A percentile compares a stretch with the other conserved stretches of the same genome.
Evolutionary conservation across 2,329 filamentous ascomycete species (phyloP).

Genomic region (Myriangium duriaei): DNA sequence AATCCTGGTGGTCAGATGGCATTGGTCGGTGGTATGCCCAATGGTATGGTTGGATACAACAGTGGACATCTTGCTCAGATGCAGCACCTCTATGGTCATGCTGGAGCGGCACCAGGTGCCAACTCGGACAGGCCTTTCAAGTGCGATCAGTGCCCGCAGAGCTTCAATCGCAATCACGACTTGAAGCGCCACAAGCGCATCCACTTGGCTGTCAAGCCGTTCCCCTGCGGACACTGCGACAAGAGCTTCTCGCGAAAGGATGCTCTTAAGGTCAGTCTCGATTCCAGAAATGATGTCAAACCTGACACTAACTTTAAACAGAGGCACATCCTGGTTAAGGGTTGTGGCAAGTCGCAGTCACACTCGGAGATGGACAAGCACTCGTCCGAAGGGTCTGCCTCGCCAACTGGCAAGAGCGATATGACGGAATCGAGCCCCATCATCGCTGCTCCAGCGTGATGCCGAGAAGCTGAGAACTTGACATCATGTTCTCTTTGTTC

Average conservation of each 20-base stretch:
- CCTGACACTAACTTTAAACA: slow-evolving; percentile 22
- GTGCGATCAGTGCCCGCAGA: slow-evolving; percentile 83
- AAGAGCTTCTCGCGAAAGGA: slow-evolving; percentile 97
- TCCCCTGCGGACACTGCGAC: slow-evolving; percentile 79
- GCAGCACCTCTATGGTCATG: slow-evolving; percentile 46
- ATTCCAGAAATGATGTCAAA: neutral
- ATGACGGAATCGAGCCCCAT: slow-evolving; percentile 20
- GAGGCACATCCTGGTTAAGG: slow-evolving; percentile 57
- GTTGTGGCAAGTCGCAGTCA: slow-evolving; percentile 44
- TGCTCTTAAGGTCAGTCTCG: slow-evolving; percentile 70
- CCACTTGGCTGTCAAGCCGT: slow-evolving; percentile 89
- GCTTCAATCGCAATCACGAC: slow-evolving; percentile 94
- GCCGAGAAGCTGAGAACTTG: slow-evolving; percentile 3
- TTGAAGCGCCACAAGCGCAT: slow-evolving; percentile 92
- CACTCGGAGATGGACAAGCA: slow-evolving; percentile 23
- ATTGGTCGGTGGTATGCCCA: slow-evolving; percentile 49
- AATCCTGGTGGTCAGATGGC: slow-evolving; percentile 61
- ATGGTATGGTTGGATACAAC: slow-evolving; percentile 48
- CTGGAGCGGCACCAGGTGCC: slow-evolving; percentile 38
- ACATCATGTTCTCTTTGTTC: too few species aligned
- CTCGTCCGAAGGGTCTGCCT: slow-evolving; percentile 22
- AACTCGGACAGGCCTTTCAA: slow-evolving; percentile 80
- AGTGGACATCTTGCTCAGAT: slow-evolving; percentile 51
- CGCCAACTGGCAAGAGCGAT: slow-evolving; percentile 22
- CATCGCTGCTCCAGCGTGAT: slow-evolving; percentile 17